Evolutionary conservation across 225 moss, liverwort and hornwort species (phyloP).

Genomic region (Ulota crispa): DNA sequence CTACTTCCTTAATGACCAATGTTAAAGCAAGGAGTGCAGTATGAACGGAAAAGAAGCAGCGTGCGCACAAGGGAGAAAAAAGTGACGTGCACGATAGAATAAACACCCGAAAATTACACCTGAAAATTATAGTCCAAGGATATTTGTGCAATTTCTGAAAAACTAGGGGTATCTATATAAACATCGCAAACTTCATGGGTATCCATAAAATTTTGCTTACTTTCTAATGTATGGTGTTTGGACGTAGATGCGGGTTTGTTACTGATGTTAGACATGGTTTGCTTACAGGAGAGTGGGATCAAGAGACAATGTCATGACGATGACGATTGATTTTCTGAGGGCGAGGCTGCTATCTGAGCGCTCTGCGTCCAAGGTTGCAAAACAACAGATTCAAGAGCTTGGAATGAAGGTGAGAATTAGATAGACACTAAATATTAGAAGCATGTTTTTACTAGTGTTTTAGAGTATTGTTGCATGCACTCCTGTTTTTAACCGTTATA

Average conservation of each 20-base stretch:
- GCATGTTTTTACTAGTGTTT: not conserved
- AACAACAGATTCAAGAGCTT: constrained; percentile 46
- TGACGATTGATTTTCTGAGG: constrained; percentile 55
- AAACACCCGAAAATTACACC: no score
- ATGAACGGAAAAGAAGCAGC: no score
- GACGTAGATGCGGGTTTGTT: not conserved
- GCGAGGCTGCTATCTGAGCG: constrained; percentile 54
- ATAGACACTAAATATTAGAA: no score
- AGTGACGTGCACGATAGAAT: no score
- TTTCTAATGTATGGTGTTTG: not conserved
- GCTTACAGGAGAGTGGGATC: constrained; percentile 36
- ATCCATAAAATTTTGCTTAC: no score
- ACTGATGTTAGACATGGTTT: constrained; percentile 2
- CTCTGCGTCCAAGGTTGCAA: constrained; percentile 51
- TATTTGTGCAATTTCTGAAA: no score
- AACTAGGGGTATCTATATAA: no score
- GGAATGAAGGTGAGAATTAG: constrained; percentile 31
- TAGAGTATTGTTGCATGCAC: not conserved
- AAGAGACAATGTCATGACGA: constrained; percentile 53
- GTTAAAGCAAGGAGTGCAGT: no score
- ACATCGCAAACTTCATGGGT: no score
- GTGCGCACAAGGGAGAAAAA: no score
- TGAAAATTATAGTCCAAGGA: no score
- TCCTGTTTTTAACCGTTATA: not conserved
- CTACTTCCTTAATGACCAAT: no score